A percentile compares a stretch with the other conserved stretches of the same genome.
phyloP scores from a whole-genome alignment of 2,329 filamentous ascomycete genomes.

The Trichoderma sp. region DNA sequence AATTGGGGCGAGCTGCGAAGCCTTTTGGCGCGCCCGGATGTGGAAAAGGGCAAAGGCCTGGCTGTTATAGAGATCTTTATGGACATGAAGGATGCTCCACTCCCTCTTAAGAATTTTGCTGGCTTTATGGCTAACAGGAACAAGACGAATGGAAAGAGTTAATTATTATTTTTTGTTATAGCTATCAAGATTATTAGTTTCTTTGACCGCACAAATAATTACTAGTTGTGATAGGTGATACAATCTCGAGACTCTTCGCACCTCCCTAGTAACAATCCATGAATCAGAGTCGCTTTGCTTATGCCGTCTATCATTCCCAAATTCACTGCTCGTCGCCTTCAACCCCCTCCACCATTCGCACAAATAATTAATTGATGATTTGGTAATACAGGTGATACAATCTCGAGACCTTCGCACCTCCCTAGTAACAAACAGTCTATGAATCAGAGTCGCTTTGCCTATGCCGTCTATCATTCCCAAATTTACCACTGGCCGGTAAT shows the following conservation, averaged over 20 bases:
- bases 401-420: neutral
- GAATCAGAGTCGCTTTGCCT: neutral
- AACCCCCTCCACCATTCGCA: no score
- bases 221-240: neutral
- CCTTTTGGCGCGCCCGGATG: neutral
- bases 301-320: neutral
- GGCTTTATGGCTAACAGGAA: neutral
- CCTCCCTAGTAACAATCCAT: neutral
- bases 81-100: neutral
- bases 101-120: neutral
- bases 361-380: neutral
- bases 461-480: neutral
- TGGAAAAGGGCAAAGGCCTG: slow-evolving; percentile 11
- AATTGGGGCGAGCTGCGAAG: slow-evolving; percentile 18
- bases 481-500: neutral
- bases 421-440: neutral
- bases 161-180: neutral
- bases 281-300: neutral
- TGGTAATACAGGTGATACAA: neutral
- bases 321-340: neutral
- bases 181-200: neutral
- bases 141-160: neutral
- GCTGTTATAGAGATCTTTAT: slow-evolving; percentile 14
- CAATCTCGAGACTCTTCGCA: neutral
- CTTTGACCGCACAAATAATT: neutral